Evolutionary conservation across 768 basidiomycete species (phyloP), one percentile per base, ranked within the genome.

Genomic region (Leucocoprinus leucothites): DNA sequence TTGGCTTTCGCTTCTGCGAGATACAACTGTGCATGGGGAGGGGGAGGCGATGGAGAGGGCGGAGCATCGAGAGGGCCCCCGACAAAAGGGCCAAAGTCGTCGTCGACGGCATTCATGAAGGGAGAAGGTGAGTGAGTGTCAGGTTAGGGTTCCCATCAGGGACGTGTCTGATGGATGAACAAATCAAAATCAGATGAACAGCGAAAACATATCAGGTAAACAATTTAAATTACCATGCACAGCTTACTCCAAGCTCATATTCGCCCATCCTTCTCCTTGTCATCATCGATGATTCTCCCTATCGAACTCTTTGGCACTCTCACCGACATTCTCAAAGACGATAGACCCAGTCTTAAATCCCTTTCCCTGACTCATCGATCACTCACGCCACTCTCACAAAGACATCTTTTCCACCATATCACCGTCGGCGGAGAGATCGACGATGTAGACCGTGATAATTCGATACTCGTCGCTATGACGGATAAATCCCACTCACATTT

Each of bases 1-100:
- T 47, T 55, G 3, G 53, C 53, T 26, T 55, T 48, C 9, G 53
- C 53, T 7, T 55, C 36, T 19, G 45, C 53, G 13, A 55, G 53
- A 19, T 48, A 55, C 31, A 13, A 34, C 24, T 48, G 9, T 25
- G 16, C 31, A n/a, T 48, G 53, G 0, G 46, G 45, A 4, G 36
- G 24, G 16, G 18, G 7, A 25, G 9, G 26, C 14, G 47, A n/a
- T 28, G 53, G 53, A 2, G 53, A 48, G 9, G 53, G 53, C 14
- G 46, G 36, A 13, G 28, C 16, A 38, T 48, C 46, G 46, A 55
- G 53, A 16, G 53, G 53, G 8, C 53, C 31, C 31, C 13, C 38
- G 46, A 48, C 53, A 19, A 55, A 48, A 18, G 53, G 53, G 25
- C 53, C 46, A 42, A 55, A 48, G 46, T 48, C 46, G 45, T 48